Base-by-base conservation (phyloP, 495 filamentous ascomycete species). In the Penicillium malachiteum region DNA sequence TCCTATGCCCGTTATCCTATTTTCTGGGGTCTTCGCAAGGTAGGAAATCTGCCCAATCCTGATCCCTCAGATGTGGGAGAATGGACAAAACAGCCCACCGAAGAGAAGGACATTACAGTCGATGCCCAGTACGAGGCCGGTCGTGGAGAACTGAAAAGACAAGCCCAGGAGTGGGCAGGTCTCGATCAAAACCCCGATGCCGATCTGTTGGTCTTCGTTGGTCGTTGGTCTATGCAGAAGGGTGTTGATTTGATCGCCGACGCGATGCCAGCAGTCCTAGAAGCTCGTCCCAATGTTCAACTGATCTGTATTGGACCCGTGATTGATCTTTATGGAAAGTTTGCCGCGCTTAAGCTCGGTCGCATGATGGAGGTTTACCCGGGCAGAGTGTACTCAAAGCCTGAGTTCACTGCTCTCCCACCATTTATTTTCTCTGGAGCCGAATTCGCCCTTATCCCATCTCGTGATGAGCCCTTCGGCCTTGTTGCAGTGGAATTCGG, bases 191-290 rank as follows among this genome's bases (percentile, higher is more conserved):
- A 89, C 56, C 82, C 87, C 4, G 77, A 82, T 21, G 88, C 87
- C 7, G 88, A 91, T 56, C 77, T 91, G 7, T 80, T 91, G 56
- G 88, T 90, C 3, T 91, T 91, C 60, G 88, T 91, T 34, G 88
- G 88, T 44, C 81, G 88, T 34, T 91, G 88, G 88, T 88, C 84
- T 9, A 83, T 86, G 76, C 88, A 91, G 62, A 91, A 90, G 67
- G 88, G 88, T 53, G 78, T 91, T 49, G 88, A 91, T 68, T 74
- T 90, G 12, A 90, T 91, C 58, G 88, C 88, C n/a, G 88, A 91
- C 62, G 82, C 89, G 13, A 84, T 90, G 71, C 87, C 87, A 38
- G 78, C 82, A 26, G 79, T 91, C 50, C 70, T 91, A 14, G 86
- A 90, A 57, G 72, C 84, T 54, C 78, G 85, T 54, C 78, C 81